Percentiles rank a stretch among this genome's conserved stretches.
These are phyloP conservation scores for Artemisia annua DNA, from an alignment of 129 eudicot species.

Conservation along the genomic window DNA sequence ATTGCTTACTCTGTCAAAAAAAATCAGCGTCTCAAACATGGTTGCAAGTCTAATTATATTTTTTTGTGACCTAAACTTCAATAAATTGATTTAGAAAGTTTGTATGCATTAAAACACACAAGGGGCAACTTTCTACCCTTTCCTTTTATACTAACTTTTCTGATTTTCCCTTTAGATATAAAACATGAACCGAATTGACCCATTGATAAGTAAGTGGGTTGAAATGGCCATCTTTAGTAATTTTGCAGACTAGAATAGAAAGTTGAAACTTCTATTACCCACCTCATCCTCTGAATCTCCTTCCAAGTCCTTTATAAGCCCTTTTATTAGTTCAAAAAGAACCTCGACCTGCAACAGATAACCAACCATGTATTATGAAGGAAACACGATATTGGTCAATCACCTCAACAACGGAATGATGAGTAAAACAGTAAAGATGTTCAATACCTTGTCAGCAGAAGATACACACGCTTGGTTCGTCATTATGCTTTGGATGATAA, in stretches of 20 bases:
- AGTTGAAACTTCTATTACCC: conserved; percentile 18
- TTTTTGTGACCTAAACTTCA: too few species aligned
- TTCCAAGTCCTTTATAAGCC: conserved; percentile 80
- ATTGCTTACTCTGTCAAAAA: too few species aligned
- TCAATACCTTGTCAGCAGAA: conserved; percentile 83
- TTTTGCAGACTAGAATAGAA: conserved; percentile 22
- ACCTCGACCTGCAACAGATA: conserved; percentile 81
- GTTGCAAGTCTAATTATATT: too few species aligned
- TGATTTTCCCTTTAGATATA: not conserved
- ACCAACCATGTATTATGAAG: conserved; percentile 18
- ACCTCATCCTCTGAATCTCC: conserved; percentile 80
- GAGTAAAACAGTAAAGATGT: conserved; percentile 8
- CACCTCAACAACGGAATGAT: not conserved
- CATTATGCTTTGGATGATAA: conserved; percentile 91
- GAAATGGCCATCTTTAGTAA: conserved; percentile 17
- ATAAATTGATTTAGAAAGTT: too few species aligned
- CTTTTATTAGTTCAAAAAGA: conserved; percentile 88
- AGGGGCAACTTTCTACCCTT: too few species aligned
- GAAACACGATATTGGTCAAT: conserved; percentile 23
- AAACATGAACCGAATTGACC: not conserved
- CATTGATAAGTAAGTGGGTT: not conserved
- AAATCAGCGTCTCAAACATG: too few species aligned
- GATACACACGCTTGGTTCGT: conserved; percentile 73
- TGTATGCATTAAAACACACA: too few species aligned
- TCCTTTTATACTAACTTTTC: too few species aligned